Evolutionary conservation across 2,329 filamentous ascomycete genomes (phyloP).

Genomic region (Aspergillus floridensis): DNA sequence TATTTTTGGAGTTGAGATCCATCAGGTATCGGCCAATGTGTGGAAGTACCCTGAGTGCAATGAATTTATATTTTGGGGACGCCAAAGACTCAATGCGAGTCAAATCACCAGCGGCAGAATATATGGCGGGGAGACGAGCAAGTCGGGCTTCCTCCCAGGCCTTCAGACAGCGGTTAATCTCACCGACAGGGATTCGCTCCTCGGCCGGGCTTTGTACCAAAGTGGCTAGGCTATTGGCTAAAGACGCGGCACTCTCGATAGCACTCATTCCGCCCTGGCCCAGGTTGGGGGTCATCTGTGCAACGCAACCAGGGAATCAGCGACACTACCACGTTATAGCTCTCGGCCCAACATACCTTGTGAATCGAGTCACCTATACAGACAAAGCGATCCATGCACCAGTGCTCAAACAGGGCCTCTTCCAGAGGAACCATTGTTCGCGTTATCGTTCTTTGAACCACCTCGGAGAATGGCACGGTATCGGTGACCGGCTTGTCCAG

Average conservation of each 20-base stretch:
- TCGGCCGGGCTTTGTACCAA: neutral
- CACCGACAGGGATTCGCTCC: neutral
- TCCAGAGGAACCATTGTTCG: constrained; percentile 7
- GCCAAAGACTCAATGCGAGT: neutral
- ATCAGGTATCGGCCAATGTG: neutral
- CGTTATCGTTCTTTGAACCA: neutral
- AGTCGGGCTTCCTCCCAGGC: neutral
- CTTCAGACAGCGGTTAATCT: neutral
- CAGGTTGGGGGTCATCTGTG: constrained; percentile 1
- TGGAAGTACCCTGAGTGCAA: neutral
- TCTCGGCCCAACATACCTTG: constrained; percentile 7
- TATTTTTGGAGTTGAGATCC: neutral
- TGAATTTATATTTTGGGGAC: neutral
- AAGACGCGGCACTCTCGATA: neutral
- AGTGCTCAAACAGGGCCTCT: constrained; percentile 6
- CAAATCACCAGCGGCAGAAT: neutral
- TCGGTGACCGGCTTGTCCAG: neutral
- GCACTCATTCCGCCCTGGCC: constrained; percentile 2
- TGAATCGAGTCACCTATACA: constrained; percentile 12
- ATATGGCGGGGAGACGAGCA: neutral
- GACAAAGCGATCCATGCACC: constrained; percentile 7
- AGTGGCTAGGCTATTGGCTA: neutral
- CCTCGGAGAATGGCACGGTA: neutral
- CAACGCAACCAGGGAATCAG: neutral
- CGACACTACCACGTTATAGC: neutral